Evolutionary conservation across 345 rosid genomes (phyloP), one percentile per base, ranked within the genome.

Genomic region (Rhizophora apiculata): DNA sequence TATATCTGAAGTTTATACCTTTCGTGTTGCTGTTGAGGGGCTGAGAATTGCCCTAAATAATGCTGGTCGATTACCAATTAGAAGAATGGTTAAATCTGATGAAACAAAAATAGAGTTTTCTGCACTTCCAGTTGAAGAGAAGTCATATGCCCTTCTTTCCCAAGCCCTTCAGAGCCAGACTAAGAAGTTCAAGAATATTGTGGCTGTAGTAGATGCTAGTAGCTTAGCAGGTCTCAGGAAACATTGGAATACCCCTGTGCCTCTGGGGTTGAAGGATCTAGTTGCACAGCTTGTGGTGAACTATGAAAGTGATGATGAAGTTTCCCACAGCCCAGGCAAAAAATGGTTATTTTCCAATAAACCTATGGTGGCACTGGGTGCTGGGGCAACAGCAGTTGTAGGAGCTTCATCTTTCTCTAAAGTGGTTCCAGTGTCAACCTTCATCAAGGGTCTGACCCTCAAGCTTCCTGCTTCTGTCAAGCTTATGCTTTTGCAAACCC

Each of bases 391-490:
- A 10, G 92, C 97, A 34, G 81, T 86, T 59, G 66, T 92, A 67
- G 96, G 98, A 66, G 92, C 83, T 69, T 87, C 99, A 37, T 92
- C 98, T 37, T 65, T 95, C 61, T 76, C 94, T 36, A 92, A 95
- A 79, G 86, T 77, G 58, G 81, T 88, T 64, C 85, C 92, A 29
- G 88, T 85, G 68, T 92, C 99, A 57, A 86, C 96, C 62, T 55
- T 90, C 58, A 65, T 85, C 72, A 95, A 92, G 85, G 71, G 80
- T 53, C 43, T 78, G 57, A 81, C 95, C 37, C 80, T 73, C 34
- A 92, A 95, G 67, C 71, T 75, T 31, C 94, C 96, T 48, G 71
- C 84, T 63, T 24, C 24, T 24, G 24, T 24, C 24, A 24, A 24
- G 24, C 24, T 24, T 24, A 24, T 24, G 24, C 24, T 24, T 24